These are phyloP conservation scores for Gymnopus androsaceus DNA, from an alignment of 1,284 basidiomycete genomes.

Conservation along the genomic window DNA sequence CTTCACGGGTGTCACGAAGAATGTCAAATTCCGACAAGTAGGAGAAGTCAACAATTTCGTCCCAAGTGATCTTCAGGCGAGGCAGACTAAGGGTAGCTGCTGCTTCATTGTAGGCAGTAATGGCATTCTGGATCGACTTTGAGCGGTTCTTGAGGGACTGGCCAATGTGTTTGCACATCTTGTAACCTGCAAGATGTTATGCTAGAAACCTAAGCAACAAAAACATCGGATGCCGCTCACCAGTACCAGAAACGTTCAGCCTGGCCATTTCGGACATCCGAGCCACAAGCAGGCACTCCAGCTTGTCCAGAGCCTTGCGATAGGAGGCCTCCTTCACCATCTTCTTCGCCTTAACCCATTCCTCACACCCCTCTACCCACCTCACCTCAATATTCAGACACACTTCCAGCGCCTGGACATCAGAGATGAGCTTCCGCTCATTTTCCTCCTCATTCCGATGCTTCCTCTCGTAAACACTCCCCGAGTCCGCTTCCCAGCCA, in stretches of 20 bases:
- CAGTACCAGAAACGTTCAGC: conserved; percentile 1
- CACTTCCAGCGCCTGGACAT: too few species aligned
- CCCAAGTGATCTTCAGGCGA: not conserved
- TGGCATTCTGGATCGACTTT: not conserved
- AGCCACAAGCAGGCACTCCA: conserved; percentile 8
- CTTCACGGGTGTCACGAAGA: conserved; percentile 26
- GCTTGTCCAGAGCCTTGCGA: too few species aligned
- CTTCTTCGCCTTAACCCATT: too few species aligned
- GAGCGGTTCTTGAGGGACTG: too few species aligned
- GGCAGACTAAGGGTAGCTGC: not conserved
- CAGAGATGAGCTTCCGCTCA: too few species aligned
- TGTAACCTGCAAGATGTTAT: not conserved
- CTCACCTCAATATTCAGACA: too few species aligned
- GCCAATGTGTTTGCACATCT: conserved; percentile 1
- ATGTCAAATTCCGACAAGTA: conserved; percentile 18
- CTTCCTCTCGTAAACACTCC: too few species aligned
- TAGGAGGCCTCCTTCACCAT: too few species aligned
- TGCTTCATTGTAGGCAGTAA: conserved; percentile 5
- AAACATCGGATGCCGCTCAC: conserved; percentile 1
- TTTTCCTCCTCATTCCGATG: too few species aligned
- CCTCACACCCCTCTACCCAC: too few species aligned
- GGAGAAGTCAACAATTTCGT: conserved; percentile 24
- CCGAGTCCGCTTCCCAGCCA: too few species aligned
- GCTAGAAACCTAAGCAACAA: not conserved
- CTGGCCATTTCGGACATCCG: conserved; percentile 4